Evolutionary conservation across 2,329 filamentous ascomycete genomes (phyloP).

Genomic region (Fusarium penzigii): DNA sequence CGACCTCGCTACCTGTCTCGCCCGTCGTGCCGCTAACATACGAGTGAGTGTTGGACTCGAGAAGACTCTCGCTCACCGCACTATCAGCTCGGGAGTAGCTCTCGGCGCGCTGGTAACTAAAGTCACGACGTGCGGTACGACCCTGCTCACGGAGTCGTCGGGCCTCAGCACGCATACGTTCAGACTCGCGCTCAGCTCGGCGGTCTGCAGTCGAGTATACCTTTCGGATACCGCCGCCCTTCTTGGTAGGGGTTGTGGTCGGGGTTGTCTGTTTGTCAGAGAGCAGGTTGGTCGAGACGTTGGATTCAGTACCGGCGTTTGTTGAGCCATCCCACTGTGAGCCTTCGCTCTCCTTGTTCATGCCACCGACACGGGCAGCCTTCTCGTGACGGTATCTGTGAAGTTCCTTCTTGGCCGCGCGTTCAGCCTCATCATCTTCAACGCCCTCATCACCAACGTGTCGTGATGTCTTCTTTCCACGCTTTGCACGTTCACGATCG

Average conservation of each 20-base stretch:
- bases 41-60: slow-evolving; percentile 28
- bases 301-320: slow-evolving; percentile 63
- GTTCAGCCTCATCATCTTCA: slow-evolving; percentile 66
- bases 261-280: slow-evolving; percentile 58
- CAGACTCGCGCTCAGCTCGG: slow-evolving; percentile 51
- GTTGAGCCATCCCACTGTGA: slow-evolving; percentile 75
- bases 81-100: slow-evolving; percentile 25
- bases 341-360: slow-evolving; percentile 81
- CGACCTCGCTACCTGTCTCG: slow-evolving; percentile 48
- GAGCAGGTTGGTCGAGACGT: slow-evolving; percentile 63
- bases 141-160: slow-evolving; percentile 56
- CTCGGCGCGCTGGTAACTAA: slow-evolving; percentile 50
- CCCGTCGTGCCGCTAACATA: slow-evolving; percentile 38
- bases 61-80: slow-evolving; percentile 32
- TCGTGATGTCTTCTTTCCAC: slow-evolving; percentile 47
- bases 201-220: slow-evolving; percentile 63
- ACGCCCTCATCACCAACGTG: slow-evolving; percentile 59
- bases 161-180: slow-evolving; percentile 59
- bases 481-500: slow-evolving; percentile 40
- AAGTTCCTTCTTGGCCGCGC: slow-evolving; percentile 67
- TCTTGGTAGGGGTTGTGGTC: slow-evolving; percentile 48
- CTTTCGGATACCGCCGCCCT: slow-evolving; percentile 55
- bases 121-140: slow-evolving; percentile 49
- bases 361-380: slow-evolving; percentile 80
- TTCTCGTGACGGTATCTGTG: slow-evolving; percentile 85